Percentiles rank a stretch among this genome's conserved stretches.
Evolutionary conservation across 176 grass and related monocot genomes (phyloP).

Genomic region (Lolium perenne): DNA sequence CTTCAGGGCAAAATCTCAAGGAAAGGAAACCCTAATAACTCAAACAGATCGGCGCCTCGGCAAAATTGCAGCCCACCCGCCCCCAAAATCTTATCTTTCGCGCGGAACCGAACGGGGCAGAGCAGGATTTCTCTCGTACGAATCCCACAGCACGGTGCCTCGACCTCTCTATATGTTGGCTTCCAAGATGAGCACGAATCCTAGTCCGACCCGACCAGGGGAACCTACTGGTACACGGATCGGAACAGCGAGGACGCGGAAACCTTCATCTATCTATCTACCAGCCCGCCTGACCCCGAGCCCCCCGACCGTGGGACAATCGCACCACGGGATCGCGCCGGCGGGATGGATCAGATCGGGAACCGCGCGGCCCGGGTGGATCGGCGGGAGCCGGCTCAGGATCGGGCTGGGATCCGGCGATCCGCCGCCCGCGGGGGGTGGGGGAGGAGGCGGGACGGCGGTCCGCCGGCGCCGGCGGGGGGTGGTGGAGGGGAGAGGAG

Average conservation of each 20-base stretch:
- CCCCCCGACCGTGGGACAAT: neutral
- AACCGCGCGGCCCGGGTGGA: neutral
- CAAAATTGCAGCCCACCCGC: neutral
- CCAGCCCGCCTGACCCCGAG: neutral
- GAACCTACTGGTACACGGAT: slow-evolving; percentile 17
- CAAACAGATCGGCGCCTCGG: slow-evolving; percentile 1
- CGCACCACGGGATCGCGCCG: neutral
- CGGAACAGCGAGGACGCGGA: neutral
- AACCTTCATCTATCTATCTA: neutral
- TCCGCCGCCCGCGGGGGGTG: slow-evolving; percentile 19
- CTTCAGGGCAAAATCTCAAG: neutral
- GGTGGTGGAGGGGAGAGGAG: neutral
- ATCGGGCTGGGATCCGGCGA: slow-evolving; percentile 23
- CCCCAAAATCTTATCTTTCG: neutral
- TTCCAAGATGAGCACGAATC: neutral
- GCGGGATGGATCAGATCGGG: slow-evolving; percentile 38
- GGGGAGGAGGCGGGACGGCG: neutral
- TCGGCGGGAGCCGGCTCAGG: neutral
- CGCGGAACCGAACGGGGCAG: no score
- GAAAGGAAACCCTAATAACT: neutral
- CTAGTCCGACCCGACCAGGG: slow-evolving; percentile 18
- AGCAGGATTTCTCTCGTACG: no score
- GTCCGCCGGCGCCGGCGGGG: slow-evolving; percentile 10
- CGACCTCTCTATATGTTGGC: neutral
- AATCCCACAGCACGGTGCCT: no score